These are phyloP conservation scores for Senecio squalidus DNA, from an alignment of 140 eudicot species.

Conservation along the genomic window DNA sequence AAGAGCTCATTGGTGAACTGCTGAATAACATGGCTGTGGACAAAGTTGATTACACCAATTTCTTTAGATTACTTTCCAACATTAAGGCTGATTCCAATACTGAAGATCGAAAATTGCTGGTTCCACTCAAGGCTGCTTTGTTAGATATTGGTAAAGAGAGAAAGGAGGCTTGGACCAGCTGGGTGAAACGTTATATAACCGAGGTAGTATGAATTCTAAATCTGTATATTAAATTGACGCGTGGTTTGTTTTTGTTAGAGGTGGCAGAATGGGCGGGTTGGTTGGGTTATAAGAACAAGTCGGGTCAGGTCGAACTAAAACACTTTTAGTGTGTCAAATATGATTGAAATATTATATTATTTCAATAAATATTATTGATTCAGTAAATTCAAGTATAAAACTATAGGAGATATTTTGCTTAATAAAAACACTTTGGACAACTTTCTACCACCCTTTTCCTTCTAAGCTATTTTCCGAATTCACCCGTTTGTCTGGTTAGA, in stretches of 20 bases:
- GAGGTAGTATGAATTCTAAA: constrained; percentile 44
- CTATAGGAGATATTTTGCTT: too few relatives aligned
- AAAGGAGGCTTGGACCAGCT: constrained; percentile 85
- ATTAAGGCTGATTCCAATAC: constrained; percentile 49
- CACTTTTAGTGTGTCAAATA: background rate
- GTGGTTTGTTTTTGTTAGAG: background rate
- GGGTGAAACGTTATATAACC: constrained; percentile 66
- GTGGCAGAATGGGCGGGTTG: background rate
- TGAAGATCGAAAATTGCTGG: constrained; percentile 50
- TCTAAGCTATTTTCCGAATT: background rate
- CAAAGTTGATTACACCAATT: constrained; percentile 95
- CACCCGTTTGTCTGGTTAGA: background rate
- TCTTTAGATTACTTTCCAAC: constrained; percentile 79
- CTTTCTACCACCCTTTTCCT: background rate
- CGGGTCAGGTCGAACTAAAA: background rate
- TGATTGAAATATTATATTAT: too few relatives aligned
- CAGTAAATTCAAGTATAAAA: too few relatives aligned
- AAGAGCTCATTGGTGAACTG: constrained; percentile 62
- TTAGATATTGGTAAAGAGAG: constrained; percentile 86
- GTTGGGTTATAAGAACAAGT: background rate
- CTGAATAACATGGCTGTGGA: constrained; percentile 91
- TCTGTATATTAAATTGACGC: background rate
- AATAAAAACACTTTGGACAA: too few relatives aligned
- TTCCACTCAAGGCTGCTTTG: constrained; percentile 77
- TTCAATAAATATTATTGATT: too few relatives aligned